These are phyloP conservation scores for Pezicula radicicola DNA, from an alignment of 2,329 filamentous ascomycete genomes.

Conservation along the genomic window DNA sequence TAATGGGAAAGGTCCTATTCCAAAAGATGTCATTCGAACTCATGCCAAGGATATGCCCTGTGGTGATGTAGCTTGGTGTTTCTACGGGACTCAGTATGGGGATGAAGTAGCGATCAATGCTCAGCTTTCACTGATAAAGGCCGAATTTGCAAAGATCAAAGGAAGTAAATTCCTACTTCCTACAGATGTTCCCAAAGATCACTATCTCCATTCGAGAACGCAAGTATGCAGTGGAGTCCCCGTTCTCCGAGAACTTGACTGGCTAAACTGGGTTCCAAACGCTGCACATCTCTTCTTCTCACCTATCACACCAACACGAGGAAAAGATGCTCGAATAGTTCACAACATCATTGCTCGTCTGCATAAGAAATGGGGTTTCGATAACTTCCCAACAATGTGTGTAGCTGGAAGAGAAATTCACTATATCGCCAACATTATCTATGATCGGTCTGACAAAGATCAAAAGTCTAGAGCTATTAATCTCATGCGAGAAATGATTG, in stretches of 20 bases:
- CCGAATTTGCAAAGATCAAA: slow-evolving; percentile 23
- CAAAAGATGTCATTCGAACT: slow-evolving; percentile 26
- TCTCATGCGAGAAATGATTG: slow-evolving; percentile 36
- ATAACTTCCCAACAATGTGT: slow-evolving; percentile 48
- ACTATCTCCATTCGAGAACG: slow-evolving; percentile 27
- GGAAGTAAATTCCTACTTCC: slow-evolving; percentile 30
- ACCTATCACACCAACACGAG: slow-evolving; percentile 31
- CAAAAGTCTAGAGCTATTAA: slow-evolving; percentile 31
- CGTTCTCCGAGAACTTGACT: slow-evolving; percentile 30
- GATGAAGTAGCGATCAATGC: slow-evolving; percentile 20
- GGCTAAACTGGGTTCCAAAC: slow-evolving; percentile 50
- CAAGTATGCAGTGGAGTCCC: slow-evolving; percentile 26
- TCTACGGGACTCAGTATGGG: slow-evolving; percentile 29
- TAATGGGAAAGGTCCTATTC: slow-evolving; percentile 19
- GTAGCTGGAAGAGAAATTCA: slow-evolving; percentile 52
- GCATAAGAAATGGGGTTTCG: slow-evolving; percentile 43
- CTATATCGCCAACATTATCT: slow-evolving; percentile 52
- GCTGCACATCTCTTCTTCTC: slow-evolving; percentile 48
- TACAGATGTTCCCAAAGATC: slow-evolving; percentile 24
- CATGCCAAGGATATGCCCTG: slow-evolving; percentile 24
- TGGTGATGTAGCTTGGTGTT: slow-evolving; percentile 27
- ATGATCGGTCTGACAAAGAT: slow-evolving; percentile 40
- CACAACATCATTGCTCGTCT: slow-evolving; percentile 43
- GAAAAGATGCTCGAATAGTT: slow-evolving; percentile 39
- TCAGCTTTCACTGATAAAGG: slow-evolving; percentile 22